These are phyloP conservation scores for Annona squamosa DNA, from an alignment of 164 flowering plant species.

Conservation along the genomic window DNA sequence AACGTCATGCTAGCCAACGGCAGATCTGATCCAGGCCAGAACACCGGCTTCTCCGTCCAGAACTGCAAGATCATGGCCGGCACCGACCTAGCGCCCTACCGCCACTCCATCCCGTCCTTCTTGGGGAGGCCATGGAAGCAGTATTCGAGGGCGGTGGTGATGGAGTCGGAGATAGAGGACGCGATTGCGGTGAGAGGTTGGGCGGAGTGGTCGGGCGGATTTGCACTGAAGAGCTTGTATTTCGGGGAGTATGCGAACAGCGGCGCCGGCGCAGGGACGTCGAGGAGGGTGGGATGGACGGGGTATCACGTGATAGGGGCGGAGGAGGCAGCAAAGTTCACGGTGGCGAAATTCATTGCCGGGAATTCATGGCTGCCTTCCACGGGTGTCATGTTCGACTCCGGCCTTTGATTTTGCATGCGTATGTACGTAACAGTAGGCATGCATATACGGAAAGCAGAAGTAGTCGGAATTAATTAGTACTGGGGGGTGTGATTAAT, in stretches of 20 bases:
- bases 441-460: too few relatives aligned
- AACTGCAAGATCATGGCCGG: constrained; percentile 40
- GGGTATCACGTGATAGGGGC: constrained; percentile 32
- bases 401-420: constrained; percentile 18
- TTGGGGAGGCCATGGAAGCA: constrained; percentile 49
- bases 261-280: constrained; percentile 35
- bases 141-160: constrained; percentile 41
- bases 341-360: constrained; percentile 28
- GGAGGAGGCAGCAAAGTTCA: constrained; percentile 28
- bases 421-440: too few relatives aligned
- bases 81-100: constrained; percentile 22
- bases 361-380: constrained; percentile 38
- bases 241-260: constrained; percentile 37
- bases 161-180: constrained; percentile 37
- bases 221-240: constrained; percentile 20
- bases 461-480: too few relatives aligned
- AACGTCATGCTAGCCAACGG: constrained; percentile 78
- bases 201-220: constrained; percentile 33
- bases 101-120: constrained; percentile 17
- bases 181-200: constrained; percentile 30
- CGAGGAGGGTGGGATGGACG: constrained; percentile 35
- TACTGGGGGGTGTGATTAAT: too few relatives aligned
- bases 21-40: constrained; percentile 49
- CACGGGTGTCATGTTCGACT: constrained; percentile 27
- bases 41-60: constrained; percentile 62